Percentiles rank a stretch among this genome's conserved stretches.
Evolutionary conservation across 139 green algal species (phyloP).

Genomic region (Asterochloris erici): DNA sequence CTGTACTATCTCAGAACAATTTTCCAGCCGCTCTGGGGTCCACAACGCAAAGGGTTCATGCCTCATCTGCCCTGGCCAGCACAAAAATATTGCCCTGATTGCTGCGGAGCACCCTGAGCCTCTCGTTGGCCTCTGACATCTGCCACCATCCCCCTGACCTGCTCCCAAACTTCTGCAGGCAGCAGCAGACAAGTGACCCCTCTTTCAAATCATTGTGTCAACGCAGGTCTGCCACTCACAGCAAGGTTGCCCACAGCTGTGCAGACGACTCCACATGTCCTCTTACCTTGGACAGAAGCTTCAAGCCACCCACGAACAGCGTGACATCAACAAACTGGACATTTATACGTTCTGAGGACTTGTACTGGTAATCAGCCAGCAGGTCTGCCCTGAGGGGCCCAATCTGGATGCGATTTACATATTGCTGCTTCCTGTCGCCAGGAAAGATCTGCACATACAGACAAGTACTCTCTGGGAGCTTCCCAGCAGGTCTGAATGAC

Average conservation of each 20-base stretch:
- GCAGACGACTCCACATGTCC: neutral
- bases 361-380: conserved; percentile 18
- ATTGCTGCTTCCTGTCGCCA: conserved; percentile 12
- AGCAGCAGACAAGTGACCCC: neutral
- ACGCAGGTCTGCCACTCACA: neutral
- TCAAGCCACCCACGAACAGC: conserved; percentile 25
- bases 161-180: conserved; percentile 25
- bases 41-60: too few relatives aligned
- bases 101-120: conserved; percentile 32
- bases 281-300: conserved; percentile 24
- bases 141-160: conserved; percentile 26
- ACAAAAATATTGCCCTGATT: conserved; percentile 44
- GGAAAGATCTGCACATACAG: conserved; percentile 19
- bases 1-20: too few relatives aligned
- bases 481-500: neutral
- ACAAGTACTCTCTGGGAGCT: neutral
- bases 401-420: conserved; percentile 32
- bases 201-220: neutral
- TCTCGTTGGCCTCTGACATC: conserved; percentile 23
- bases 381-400: conserved; percentile 27
- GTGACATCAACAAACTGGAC: conserved; percentile 27
- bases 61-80: neutral
- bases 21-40: too few relatives aligned
- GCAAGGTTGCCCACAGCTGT: neutral
- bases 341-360: neutral